Conservation (phyloP, 2,329 filamentous ascomycete species). For the Fusarium dlaminii region DNA sequence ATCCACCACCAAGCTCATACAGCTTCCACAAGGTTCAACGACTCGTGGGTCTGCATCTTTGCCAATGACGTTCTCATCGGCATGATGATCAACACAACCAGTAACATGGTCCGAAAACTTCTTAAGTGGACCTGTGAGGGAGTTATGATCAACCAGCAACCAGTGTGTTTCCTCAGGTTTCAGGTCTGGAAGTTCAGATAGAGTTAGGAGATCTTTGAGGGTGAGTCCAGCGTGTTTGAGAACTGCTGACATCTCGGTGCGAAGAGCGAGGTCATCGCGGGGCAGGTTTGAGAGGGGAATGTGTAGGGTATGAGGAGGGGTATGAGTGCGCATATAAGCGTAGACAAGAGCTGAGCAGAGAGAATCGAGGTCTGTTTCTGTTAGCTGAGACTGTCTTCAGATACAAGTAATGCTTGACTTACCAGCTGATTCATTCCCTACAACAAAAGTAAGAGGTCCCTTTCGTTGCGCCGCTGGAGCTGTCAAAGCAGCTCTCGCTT, state of each 20-base stretch:
- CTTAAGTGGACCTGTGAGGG: conserved; percentile 68
- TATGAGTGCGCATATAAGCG: conserved; percentile 76
- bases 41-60: conserved; percentile 63
- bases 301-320: conserved; percentile 65
- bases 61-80: conserved; percentile 70
- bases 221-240: conserved; percentile 68
- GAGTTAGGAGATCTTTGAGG: conserved; percentile 70
- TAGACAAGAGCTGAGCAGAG: conserved; percentile 78
- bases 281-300: conserved; percentile 79
- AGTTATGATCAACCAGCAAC: conserved; percentile 85
- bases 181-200: conserved; percentile 61
- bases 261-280: conserved; percentile 72
- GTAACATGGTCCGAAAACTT: conserved; percentile 63
- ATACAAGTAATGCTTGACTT: conserved; percentile 15
- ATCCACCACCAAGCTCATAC: conserved; percentile 74
- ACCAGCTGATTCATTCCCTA: conserved; percentile 76
- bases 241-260: conserved; percentile 76
- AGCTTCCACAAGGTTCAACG: conserved; percentile 75
- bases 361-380: conserved; percentile 75
- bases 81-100: conserved; percentile 82
- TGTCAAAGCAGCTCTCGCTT: conserved; percentile 58
- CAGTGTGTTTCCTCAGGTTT: conserved; percentile 68
- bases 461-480: conserved; percentile 55
- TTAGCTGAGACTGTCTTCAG: not conserved
- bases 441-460: conserved; percentile 66